A percentile compares a stretch with the other conserved stretches of the same genome.
Conservation (phyloP, 2,329 filamentous ascomycete species). For the Hymenoscyphus infarciens region DNA sequence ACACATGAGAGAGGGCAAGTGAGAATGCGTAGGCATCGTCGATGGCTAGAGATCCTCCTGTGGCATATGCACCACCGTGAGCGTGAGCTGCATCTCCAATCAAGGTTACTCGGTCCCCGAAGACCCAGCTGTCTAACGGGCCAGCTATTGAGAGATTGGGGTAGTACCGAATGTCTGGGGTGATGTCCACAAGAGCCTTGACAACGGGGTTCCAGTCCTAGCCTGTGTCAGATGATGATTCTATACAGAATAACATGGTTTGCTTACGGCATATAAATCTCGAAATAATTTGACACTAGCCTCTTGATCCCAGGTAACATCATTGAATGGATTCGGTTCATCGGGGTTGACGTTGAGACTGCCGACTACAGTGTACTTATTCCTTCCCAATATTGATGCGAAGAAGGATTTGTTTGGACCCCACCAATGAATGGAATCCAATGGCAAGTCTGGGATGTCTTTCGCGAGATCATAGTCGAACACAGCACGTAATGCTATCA, state of each 20-base stretch:
- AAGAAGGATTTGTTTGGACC: conserved; percentile 36
- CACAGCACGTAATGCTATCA: conserved; percentile 38
- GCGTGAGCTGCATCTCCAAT: conserved; percentile 40
- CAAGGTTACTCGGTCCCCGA: conserved; percentile 33
- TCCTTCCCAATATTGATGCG: conserved; percentile 29
- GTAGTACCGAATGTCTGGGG: conserved; percentile 36
- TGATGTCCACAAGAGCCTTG: conserved; percentile 34
- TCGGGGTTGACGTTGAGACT: conserved; percentile 25
- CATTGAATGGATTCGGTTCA: conserved; percentile 18
- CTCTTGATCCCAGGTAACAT: conserved; percentile 32
- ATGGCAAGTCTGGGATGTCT: conserved; percentile 34
- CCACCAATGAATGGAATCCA: conserved; percentile 39
- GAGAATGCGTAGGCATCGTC: conserved; percentile 39
- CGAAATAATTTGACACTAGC: conserved; percentile 31
- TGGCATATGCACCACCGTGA: conserved; percentile 39
- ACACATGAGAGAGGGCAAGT: conserved; percentile 20
- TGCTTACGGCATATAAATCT: conserved; percentile 27
- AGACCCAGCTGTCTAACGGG: conserved; percentile 34
- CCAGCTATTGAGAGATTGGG: conserved; percentile 36
- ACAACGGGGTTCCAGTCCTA: conserved; percentile 37
- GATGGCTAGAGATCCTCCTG: conserved; percentile 39
- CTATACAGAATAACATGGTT: too few species aligned
- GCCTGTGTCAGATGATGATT: too few species aligned
- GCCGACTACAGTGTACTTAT: conserved; percentile 36
- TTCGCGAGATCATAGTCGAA: conserved; percentile 37